These are phyloP conservation scores for Casuarina cunninghamiana DNA, from an alignment of 306 rosid genomes.

Conservation along the genomic window DNA sequence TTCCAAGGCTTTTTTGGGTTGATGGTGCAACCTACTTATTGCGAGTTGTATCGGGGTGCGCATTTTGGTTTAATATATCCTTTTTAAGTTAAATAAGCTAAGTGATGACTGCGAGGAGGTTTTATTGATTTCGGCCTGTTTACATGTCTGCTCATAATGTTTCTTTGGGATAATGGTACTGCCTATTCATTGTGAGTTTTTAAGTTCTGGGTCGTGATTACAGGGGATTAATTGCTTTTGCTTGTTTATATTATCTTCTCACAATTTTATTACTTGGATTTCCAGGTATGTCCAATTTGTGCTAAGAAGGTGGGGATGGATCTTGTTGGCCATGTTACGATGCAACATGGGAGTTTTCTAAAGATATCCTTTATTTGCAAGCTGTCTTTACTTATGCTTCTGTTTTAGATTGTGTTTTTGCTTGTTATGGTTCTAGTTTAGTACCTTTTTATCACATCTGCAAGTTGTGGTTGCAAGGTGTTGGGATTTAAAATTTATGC, in stretches of 20 bases:
- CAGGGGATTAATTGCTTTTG: neutral
- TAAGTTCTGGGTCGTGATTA: neutral
- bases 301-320: slow-evolving; percentile 65
- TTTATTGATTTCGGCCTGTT: too few relatives aligned
- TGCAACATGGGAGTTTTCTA: slow-evolving; percentile 73
- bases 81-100: too few relatives aligned
- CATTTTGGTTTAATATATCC: too few relatives aligned
- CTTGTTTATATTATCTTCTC: slow-evolving; percentile 22
- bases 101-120: too few relatives aligned
- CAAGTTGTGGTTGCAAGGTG: neutral
- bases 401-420: slow-evolving; percentile 7
- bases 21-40: too few relatives aligned
- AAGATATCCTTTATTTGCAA: slow-evolving; percentile 70
- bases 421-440: neutral
- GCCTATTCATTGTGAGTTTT: neutral
- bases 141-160: too few relatives aligned
- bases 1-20: too few relatives aligned
- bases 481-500: neutral
- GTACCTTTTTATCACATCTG: slow-evolving; percentile 12
- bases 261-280: slow-evolving; percentile 10
- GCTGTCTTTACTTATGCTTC: slow-evolving; percentile 4
- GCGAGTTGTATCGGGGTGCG: too few relatives aligned
- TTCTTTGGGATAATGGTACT: too few relatives aligned
- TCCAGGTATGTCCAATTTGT: slow-evolving; percentile 88
- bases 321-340: slow-evolving; percentile 72